phyloP scores from a whole-genome alignment of 2,329 filamentous ascomycete genomes.

The Ophiocordyceps australis region DNA sequence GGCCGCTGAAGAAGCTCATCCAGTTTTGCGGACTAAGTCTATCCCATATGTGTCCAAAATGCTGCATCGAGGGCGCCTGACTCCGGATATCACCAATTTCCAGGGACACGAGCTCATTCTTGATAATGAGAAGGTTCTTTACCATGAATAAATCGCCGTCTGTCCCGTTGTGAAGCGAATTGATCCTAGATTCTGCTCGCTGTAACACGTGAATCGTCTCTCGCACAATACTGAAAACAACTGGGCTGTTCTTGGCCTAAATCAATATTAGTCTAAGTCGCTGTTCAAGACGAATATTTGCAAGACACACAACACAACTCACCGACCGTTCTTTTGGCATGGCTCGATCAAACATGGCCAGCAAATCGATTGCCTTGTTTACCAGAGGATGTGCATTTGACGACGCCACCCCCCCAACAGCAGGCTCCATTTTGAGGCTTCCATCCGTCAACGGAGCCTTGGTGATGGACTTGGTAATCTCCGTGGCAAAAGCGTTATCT shows the following conservation, averaged over 20 bases:
- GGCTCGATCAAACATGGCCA: slow-evolving; percentile 43
- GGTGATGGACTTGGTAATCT: slow-evolving; percentile 34
- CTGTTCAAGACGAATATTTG: no score
- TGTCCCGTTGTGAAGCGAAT: slow-evolving; percentile 35
- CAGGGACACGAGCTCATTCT: slow-evolving; percentile 89
- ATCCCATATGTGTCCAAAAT: slow-evolving; percentile 48
- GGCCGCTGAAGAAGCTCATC: slow-evolving; percentile 38
- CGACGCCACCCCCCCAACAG: slow-evolving; percentile 27
- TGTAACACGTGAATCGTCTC: slow-evolving; percentile 75
- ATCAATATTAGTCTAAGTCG: no score
- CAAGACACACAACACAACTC: slow-evolving; percentile 16
- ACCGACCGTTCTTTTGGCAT: slow-evolving; percentile 47
- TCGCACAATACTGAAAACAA: slow-evolving; percentile 59
- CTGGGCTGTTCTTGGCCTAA: slow-evolving; percentile 27
- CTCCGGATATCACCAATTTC: slow-evolving; percentile 62
- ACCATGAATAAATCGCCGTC: slow-evolving; percentile 87
- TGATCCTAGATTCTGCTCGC: slow-evolving; percentile 54
- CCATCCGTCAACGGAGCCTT: slow-evolving; percentile 26
- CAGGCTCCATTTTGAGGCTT: slow-evolving; percentile 29
- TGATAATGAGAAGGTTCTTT: slow-evolving; percentile 84
- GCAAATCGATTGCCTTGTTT: slow-evolving; percentile 36
- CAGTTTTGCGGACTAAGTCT: slow-evolving; percentile 38
- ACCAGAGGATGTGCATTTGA: slow-evolving; percentile 41
- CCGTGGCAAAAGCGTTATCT: slow-evolving; percentile 33
- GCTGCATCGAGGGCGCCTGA: slow-evolving; percentile 29